Evolutionary conservation across 176 grass and related monocot genomes (phyloP).

Genomic region (Typha latifolia): DNA sequence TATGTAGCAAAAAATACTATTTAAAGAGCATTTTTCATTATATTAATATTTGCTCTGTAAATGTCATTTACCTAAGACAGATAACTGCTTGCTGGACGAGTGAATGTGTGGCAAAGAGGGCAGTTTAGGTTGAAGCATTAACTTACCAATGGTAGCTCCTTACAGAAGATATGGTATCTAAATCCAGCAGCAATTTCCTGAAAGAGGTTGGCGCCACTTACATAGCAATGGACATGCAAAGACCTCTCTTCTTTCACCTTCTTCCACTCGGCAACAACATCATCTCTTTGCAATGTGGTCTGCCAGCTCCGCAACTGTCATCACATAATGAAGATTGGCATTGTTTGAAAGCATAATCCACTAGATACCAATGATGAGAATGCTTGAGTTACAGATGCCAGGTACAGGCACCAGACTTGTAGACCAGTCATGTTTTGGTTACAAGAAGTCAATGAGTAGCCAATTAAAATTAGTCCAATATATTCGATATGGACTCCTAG

Average conservation of each 20-base stretch:
- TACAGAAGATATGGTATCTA: conserved; percentile 88
- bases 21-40: no score
- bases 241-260: conserved; percentile 43
- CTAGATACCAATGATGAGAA: not conserved
- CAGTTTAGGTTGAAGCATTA: not conserved
- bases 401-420: no score
- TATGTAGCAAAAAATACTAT: no score
- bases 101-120: not conserved
- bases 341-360: not conserved
- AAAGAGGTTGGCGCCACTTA: conserved; percentile 73
- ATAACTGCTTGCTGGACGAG: no score
- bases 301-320: conserved; percentile 50
- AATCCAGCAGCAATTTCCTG: conserved; percentile 71
- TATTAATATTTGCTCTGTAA: no score
- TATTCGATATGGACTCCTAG: no score
- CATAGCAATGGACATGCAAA: conserved; percentile 87
- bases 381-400: not conserved
- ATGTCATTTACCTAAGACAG: no score
- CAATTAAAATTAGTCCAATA: no score
- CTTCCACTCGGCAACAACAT: conserved; percentile 92
- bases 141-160: conserved; percentile 75
- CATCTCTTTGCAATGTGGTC: conserved; percentile 58
- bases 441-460: no score
- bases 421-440: no score
- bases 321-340: conserved; percentile 7